Base-by-base conservation (phyloP, 768 basidiomycete species). In the Suillus paluster region DNA sequence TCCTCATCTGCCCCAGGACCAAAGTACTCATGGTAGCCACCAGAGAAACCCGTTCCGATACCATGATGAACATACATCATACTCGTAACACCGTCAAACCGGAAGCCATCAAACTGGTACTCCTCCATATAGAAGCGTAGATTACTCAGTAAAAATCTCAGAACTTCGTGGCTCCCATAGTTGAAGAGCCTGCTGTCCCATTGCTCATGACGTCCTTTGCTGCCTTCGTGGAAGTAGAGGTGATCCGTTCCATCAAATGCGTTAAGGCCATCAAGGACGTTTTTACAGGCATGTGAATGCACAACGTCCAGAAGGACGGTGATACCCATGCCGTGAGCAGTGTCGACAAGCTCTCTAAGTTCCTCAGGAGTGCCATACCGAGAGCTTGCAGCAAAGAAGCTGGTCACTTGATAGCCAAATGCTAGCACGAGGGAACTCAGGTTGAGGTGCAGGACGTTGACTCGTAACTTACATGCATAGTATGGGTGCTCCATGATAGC, bases 51-150 rank as follows among this genome's bases (percentile, higher is more conserved):
- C 9, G 95, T 86, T 17, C 97, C 97, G 68, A 99, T 99, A 11
- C 97, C 97, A 75, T 99, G 97, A 72, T 99, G 97, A 57, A 86
- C 79, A 78, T 98, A 99, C 94, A 99, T 96, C 97, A 99, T 99
- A 71, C 94, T 96, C 4, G 97, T 99, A 53, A 99, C 97, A 30
- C 97, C 97, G 67, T 99, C 97, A 72, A 99, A 99, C 46, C 97
- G 82, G 86, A 98, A 99, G 12, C 97, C 97, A 69, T 99, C 97
- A 73, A 99, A 98, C 67, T 85, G 85, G 77, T 92, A 99, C 71
- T 94, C 92, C 62, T 99, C 97, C 77, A 99, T 86, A 81, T 89
- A 99, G 82, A 89, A 99, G 23, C 97, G 87, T 50, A 99, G 78
- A 74, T 99, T 99, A 73, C 95, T 96, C 66, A 99, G 79, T 60